These are phyloP conservation scores for Allomyces arbusculus DNA, from an alignment of 192 early-diverging fungal species.

Conservation along the genomic window DNA sequence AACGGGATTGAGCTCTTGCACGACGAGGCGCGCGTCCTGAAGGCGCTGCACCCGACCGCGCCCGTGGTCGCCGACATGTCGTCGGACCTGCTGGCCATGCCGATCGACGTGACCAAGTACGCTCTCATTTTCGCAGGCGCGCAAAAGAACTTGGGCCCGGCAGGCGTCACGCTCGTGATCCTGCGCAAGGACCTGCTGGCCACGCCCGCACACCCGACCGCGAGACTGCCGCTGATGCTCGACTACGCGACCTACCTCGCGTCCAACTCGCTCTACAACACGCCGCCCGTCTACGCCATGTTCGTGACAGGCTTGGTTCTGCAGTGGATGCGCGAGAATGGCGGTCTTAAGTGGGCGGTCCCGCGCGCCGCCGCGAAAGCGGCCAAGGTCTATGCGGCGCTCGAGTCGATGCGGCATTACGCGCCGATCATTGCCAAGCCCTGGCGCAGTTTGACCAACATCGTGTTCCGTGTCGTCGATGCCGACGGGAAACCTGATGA, in stretches of 20 bases:
- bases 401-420: constrained; percentile 50
- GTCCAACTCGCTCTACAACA: constrained; percentile 82
- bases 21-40: constrained; percentile 13
- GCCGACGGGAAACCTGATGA: constrained; percentile 21
- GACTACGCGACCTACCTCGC: constrained; percentile 67
- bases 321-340: constrained; percentile 45
- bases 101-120: constrained; percentile 59
- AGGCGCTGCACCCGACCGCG: constrained; percentile 26
- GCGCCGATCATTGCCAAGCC: constrained; percentile 36
- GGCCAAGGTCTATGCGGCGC: constrained; percentile 37
- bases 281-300: constrained; percentile 60
- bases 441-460: constrained; percentile 70
- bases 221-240: constrained; percentile 47
- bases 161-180: constrained; percentile 83
- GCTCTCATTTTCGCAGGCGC: constrained; percentile 85
- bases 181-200: constrained; percentile 70
- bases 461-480: constrained; percentile 52
- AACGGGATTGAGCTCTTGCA: constrained; percentile 71
- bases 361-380: constrained; percentile 51
- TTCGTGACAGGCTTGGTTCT: constrained; percentile 82
- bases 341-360: constrained; percentile 48
- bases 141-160: constrained; percentile 88
- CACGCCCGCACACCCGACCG: constrained; percentile 8
- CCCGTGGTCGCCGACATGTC: constrained; percentile 84
- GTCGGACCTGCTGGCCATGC: constrained; percentile 60